A percentile compares a stretch with the other conserved stretches of the same genome.
Conservation (phyloP, 83 land plant species). For the Picea engelmannii region DNA sequence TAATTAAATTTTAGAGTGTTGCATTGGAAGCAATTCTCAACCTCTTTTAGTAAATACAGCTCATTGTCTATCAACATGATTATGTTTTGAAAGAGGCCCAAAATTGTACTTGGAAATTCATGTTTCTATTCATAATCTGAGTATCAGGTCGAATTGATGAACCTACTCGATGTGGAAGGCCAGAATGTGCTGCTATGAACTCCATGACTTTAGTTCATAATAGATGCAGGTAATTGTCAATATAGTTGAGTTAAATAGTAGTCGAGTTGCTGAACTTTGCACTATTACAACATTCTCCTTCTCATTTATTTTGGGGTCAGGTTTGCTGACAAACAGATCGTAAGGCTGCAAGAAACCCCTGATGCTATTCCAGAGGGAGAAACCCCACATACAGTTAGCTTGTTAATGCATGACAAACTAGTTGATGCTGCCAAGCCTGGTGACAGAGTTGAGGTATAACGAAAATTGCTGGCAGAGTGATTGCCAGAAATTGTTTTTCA, state of each 20-base stretch:
- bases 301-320: slow-evolving; percentile 29
- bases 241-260: neutral
- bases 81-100: neutral
- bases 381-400: slow-evolving; percentile 97
- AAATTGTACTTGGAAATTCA: neutral
- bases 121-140: neutral
- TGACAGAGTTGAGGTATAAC: slow-evolving; percentile 90
- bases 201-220: slow-evolving; percentile 90
- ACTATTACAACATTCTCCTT: neutral
- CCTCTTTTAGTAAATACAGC: no score
- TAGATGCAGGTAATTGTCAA: slow-evolving; percentile 74
- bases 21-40: no score
- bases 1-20: neutral
- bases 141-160: slow-evolving; percentile 78
- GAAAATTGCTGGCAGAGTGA: neutral
- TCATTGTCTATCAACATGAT: no score
- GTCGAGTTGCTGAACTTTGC: neutral
- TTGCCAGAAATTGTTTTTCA: neutral
- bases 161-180: slow-evolving; percentile 72
- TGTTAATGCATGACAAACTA: slow-evolving; percentile 93
- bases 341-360: slow-evolving; percentile 96
- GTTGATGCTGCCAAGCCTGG: slow-evolving; percentile 98
- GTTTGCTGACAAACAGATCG: slow-evolving; percentile 96
- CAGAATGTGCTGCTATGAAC: slow-evolving; percentile 75
- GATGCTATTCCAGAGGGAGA: slow-evolving; percentile 99